Evolutionary conservation across 495 filamentous ascomycete genomes (phyloP).

Genomic region (Baudoinia panamericana): DNA sequence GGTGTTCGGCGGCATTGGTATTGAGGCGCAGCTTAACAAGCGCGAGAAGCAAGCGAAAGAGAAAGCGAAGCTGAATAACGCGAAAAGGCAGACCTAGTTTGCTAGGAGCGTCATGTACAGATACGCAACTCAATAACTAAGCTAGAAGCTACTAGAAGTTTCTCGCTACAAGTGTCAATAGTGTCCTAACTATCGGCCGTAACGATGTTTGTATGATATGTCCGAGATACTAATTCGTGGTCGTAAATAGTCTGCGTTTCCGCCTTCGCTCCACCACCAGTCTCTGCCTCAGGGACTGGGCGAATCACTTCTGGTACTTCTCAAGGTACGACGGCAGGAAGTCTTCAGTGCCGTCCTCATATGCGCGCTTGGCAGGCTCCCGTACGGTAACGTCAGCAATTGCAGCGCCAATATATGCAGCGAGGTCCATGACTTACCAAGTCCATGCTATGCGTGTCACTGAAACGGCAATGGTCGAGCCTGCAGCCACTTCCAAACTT

Average conservation of each 20-base stretch:
- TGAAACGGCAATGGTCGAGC: conserved; percentile 12
- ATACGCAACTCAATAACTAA: no score
- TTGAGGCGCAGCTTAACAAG: conserved; percentile 70
- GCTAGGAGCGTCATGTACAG: background rate
- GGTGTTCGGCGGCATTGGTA: conserved; percentile 90
- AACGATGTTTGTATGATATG: no score
- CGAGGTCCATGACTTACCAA: conserved; percentile 1
- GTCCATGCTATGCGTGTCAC: conserved; percentile 15
- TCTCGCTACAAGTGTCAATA: no score
- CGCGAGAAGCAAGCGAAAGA: conserved; percentile 78
- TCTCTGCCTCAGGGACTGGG: no score
- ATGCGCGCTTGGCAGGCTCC: conserved; percentile 13
- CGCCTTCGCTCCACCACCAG: no score
- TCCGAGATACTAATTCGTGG: no score
- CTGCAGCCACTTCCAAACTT: conserved; percentile 3
- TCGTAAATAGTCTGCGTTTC: no score
- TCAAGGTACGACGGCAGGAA: conserved; percentile 13
- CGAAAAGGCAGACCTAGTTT: background rate
- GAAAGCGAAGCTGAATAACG: conserved; percentile 41
- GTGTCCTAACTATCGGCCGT: no score
- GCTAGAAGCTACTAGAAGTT: no score
- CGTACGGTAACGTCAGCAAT: background rate
- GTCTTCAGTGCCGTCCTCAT: conserved; percentile 12
- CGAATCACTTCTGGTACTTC: conserved; percentile 6
- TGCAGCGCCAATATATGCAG: background rate